Evolutionary conservation across 2,329 filamentous ascomycete species (phyloP).

Genomic region (Calonectria pteridis): DNA sequence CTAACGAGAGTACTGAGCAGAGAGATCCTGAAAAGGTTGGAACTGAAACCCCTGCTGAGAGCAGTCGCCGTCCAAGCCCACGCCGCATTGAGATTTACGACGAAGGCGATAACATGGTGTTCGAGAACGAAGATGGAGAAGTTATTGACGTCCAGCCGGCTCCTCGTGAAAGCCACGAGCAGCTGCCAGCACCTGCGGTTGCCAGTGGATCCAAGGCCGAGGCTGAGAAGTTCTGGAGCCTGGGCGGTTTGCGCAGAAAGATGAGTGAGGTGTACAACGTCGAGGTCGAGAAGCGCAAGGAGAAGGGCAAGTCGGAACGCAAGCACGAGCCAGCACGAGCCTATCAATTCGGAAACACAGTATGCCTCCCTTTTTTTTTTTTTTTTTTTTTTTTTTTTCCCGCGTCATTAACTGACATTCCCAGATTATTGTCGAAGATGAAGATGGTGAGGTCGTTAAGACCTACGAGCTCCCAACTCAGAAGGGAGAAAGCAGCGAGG

Average conservation of each 20-base stretch:
- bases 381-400: not conserved
- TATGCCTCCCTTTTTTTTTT: slow-evolving; percentile 51
- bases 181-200: slow-evolving; percentile 36
- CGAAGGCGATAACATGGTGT: slow-evolving; percentile 82
- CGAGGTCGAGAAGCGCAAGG: slow-evolving; percentile 73
- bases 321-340: slow-evolving; percentile 81
- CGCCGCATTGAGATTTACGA: slow-evolving; percentile 76
- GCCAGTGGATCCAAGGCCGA: slow-evolving; percentile 31
- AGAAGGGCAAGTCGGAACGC: slow-evolving; percentile 70
- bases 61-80: slow-evolving; percentile 38
- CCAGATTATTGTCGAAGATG: slow-evolving; percentile 87
- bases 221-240: slow-evolving; percentile 48
- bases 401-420: slow-evolving; percentile 42
- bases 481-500: slow-evolving; percentile 52
- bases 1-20: slow-evolving; percentile 50
- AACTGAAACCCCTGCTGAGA: slow-evolving; percentile 31
- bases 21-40: slow-evolving; percentile 44
- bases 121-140: slow-evolving; percentile 90
- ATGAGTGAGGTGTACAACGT: slow-evolving; percentile 67
- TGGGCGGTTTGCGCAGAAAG: slow-evolving; percentile 61
- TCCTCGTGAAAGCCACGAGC: slow-evolving; percentile 20
- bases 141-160: slow-evolving; percentile 75
- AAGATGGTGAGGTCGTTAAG: slow-evolving; percentile 88
- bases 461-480: slow-evolving; percentile 79
- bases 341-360: slow-evolving; percentile 86